These are phyloP conservation scores for Durio zibethinus DNA, from an alignment of 345 rosid species.

Conservation along the genomic window DNA sequence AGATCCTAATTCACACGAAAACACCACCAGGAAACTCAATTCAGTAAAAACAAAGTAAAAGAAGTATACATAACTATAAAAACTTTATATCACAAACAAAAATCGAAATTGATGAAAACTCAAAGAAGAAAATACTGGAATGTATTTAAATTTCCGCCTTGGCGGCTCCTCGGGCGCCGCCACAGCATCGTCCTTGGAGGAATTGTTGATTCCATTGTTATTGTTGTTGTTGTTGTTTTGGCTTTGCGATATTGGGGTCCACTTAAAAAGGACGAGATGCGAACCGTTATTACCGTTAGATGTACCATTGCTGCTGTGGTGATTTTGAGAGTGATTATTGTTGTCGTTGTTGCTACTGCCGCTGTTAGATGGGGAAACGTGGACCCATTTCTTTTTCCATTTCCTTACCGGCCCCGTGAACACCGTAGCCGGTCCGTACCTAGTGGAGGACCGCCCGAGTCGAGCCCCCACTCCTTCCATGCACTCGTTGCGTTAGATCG, in stretches of 20 bases:
- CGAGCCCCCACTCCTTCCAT: constrained; percentile 99
- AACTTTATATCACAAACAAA: neutral
- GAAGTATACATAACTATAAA: neutral
- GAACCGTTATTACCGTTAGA: constrained; percentile 57
- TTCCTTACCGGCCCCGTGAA: constrained; percentile 93
- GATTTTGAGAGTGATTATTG: constrained; percentile 25
- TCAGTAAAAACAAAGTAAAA: neutral
- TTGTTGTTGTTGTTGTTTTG: constrained; percentile 28
- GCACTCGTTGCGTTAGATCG: constrained; percentile 18
- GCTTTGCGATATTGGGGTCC: constrained; percentile 73
- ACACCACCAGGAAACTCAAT: neutral
- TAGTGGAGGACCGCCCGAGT: constrained; percentile 91
- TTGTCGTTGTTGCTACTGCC: constrained; percentile 29
- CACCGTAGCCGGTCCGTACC: constrained; percentile 93
- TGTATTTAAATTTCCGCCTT: constrained; percentile 75
- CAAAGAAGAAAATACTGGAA: constrained; percentile 54
- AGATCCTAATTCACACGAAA: neutral
- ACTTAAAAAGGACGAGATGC: constrained; percentile 73
- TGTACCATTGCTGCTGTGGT: constrained; percentile 30
- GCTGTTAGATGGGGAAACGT: constrained; percentile 50
- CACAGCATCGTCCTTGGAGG: constrained; percentile 31
- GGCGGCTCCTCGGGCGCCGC: constrained; percentile 57
- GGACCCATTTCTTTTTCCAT: constrained; percentile 99
- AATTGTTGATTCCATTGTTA: constrained; percentile 33
- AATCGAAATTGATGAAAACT: neutral